Percentiles rank a stretch among this genome's conserved stretches.
These are phyloP conservation scores for Coprinopsis strossmayeri DNA, from an alignment of 768 basidiomycete species.

Conservation along the genomic window DNA sequence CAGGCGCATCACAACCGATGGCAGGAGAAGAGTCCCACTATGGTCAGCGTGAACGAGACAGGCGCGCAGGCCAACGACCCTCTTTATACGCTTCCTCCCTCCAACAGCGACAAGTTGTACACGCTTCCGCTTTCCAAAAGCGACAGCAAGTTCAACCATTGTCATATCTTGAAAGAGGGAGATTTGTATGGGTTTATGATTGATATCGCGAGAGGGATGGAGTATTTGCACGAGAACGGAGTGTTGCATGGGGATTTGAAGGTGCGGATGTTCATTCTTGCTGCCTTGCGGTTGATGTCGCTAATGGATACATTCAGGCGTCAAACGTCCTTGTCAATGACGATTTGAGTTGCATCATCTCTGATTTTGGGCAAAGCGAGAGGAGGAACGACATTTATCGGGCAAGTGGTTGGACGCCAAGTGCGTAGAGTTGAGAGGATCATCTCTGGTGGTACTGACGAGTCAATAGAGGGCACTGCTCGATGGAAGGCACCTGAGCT, in stretches of 20 bases:
- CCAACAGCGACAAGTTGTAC: neutral
- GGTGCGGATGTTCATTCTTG: conserved; percentile 27
- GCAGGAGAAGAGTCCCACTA: neutral
- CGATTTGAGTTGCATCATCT: conserved; percentile 58
- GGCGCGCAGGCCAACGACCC: too few species aligned
- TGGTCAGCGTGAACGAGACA: neutral
- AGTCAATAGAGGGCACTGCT: conserved; percentile 48
- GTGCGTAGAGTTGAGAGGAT: conserved; percentile 15
- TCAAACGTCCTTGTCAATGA: conserved; percentile 76
- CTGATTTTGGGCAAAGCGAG: conserved; percentile 81
- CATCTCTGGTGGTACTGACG: neutral
- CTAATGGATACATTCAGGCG: conserved; percentile 32
- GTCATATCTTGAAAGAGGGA: conserved; percentile 19
- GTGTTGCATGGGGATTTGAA: conserved; percentile 80
- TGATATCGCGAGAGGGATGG: conserved; percentile 82
- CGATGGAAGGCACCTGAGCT: conserved; percentile 73
- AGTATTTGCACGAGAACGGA: conserved; percentile 63
- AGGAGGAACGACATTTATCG: conserved; percentile 69
- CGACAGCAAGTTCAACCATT: conserved; percentile 11
- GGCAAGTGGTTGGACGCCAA: conserved; percentile 43
- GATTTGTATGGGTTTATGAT: conserved; percentile 59
- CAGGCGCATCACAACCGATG: conserved; percentile 10
- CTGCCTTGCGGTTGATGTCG: neutral
- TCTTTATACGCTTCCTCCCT: too few species aligned
- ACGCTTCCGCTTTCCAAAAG: conserved; percentile 9